Evolutionary conservation across 306 rosid genomes (phyloP).

Genomic region (Castanea sativa): DNA sequence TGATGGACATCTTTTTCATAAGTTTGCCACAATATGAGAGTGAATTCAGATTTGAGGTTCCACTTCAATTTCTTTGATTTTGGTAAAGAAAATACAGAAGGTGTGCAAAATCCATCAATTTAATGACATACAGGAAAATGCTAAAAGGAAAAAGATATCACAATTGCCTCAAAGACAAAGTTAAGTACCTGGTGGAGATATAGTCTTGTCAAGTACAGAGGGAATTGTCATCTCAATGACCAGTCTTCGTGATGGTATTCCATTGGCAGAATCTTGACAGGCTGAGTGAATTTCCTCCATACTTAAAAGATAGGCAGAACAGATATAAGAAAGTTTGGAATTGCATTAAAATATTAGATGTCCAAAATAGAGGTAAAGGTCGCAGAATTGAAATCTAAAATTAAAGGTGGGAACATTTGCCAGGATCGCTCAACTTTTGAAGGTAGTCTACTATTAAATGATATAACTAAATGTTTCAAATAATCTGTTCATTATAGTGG

Average conservation of each 20-base stretch:
- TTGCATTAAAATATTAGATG: background rate
- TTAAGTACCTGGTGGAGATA: constrained; percentile 86
- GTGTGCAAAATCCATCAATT: background rate
- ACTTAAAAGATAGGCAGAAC: constrained; percentile 32
- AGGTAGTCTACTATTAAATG: background rate
- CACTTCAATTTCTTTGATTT: background rate
- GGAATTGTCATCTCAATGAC: constrained; percentile 95
- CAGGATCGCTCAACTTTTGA: background rate
- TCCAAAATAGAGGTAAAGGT: background rate
- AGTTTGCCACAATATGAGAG: background rate
- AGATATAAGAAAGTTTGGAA: constrained; percentile 2
- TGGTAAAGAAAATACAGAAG: background rate
- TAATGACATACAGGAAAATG: background rate
- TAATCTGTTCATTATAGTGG: background rate
- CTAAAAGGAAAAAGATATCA: constrained; percentile 12
- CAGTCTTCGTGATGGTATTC: constrained; percentile 77
- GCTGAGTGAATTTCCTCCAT: constrained; percentile 88
- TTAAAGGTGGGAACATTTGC: background rate
- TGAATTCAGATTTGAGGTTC: background rate
- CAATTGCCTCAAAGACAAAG: background rate
- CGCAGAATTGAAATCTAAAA: background rate
- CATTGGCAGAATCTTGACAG: constrained; percentile 75
- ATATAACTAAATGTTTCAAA: background rate
- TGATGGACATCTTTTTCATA: background rate
- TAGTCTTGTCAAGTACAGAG: constrained; percentile 73